phyloP scores from a whole-genome alignment of 2,329 filamentous ascomycete species.

The Ustilaginoidea virens region DNA sequence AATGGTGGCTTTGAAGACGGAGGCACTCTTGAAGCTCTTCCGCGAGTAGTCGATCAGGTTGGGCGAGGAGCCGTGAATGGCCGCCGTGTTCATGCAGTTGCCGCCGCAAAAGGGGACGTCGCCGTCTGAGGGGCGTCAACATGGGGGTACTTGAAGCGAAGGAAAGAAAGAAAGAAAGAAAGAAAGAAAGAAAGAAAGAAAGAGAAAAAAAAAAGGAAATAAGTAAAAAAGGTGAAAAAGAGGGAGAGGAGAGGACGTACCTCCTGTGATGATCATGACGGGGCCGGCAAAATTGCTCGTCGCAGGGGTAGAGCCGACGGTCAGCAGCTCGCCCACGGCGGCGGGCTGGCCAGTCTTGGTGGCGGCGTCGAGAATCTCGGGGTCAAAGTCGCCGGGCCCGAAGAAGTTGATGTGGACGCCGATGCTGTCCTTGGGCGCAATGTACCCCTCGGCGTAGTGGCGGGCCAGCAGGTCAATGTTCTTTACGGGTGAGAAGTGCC shows the following conservation, averaged over 20 bases:
- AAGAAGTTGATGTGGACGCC: conserved; percentile 38
- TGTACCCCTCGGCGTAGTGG: conserved; percentile 33
- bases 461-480: conserved; percentile 12
- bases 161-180: no score
- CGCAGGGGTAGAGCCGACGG: conserved; percentile 24
- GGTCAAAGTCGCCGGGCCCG: conserved; percentile 37
- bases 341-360: conserved; percentile 37
- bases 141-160: not conserved
- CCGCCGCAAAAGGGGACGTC: conserved; percentile 46
- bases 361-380: conserved; percentile 29
- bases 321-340: conserved; percentile 42
- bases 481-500: conserved; percentile 30
- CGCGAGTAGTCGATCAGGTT: conserved; percentile 26
- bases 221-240: conserved; percentile 7
- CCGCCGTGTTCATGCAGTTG: conserved; percentile 34
- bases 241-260: conserved; percentile 10
- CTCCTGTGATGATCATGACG: conserved; percentile 42
- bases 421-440: conserved; percentile 28
- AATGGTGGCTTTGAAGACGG: conserved; percentile 34
- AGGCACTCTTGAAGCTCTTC: conserved; percentile 27
- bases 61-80: conserved; percentile 19
- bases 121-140: conserved; percentile 15
- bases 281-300: conserved; percentile 32
- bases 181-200: not conserved
- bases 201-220: not conserved